Percentiles rank a stretch among this genome's conserved stretches.
Conservation (phyloP, 805 yeast species). For the Candida boleticola region DNA sequence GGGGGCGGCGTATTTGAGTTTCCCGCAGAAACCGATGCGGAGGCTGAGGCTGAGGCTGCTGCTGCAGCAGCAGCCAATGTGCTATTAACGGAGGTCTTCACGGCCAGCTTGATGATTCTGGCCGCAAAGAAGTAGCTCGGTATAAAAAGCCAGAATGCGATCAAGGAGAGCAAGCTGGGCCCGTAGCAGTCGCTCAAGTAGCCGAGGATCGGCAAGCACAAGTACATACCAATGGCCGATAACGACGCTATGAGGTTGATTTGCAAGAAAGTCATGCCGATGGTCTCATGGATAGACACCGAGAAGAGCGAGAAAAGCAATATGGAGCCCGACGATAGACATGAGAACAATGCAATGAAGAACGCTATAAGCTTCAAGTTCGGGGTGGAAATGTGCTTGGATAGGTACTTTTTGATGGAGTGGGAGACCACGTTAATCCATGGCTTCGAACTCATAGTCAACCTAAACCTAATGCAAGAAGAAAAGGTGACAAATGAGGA, state of each 20-base stretch:
- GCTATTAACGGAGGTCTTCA: too few species aligned
- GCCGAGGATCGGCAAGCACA: constrained; percentile 80
- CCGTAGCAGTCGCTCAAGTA: constrained; percentile 84
- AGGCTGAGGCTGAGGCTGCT: too few species aligned
- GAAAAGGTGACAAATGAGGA: too few species aligned
- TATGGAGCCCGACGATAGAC: constrained; percentile 80
- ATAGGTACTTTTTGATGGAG: constrained; percentile 43
- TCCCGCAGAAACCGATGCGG: too few species aligned
- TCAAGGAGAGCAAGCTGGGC: constrained; percentile 64
- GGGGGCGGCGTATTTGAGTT: background rate
- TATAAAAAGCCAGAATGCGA: constrained; percentile 58
- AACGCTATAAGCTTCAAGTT: constrained; percentile 53
- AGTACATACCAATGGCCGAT: constrained; percentile 78
- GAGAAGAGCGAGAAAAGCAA: constrained; percentile 80
- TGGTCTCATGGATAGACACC: constrained; percentile 56
- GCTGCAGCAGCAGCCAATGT: too few species aligned
- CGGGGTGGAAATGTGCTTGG: constrained; percentile 38
- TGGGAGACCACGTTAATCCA: constrained; percentile 24
- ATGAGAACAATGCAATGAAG: constrained; percentile 53
- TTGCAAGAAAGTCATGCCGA: constrained; percentile 61
- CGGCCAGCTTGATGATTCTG: constrained; percentile 21
- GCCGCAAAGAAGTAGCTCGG: constrained; percentile 66
- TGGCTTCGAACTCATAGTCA: background rate
- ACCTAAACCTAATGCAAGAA: too few species aligned
- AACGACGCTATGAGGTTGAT: constrained; percentile 72